Base-by-base conservation (phyloP, 208 protist species). In the Naegleria lovaniensis region DNA sequence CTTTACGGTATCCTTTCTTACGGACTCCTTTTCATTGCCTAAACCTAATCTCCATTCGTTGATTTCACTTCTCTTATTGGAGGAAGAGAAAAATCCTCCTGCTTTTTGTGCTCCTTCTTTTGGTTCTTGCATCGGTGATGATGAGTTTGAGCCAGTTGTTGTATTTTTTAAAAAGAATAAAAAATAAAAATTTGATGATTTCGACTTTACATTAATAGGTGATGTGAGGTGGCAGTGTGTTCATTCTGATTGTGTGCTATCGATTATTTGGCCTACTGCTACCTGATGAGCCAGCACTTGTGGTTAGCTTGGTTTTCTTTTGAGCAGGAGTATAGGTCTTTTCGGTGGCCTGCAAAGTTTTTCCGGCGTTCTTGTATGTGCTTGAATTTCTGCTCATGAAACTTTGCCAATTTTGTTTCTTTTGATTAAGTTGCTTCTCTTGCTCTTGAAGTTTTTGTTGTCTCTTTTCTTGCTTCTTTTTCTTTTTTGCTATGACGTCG, bases 1-100 rank as follows among this genome's bases (percentile, higher is more conserved):
- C 90, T 99, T 98, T 5, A 99, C 94, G 38, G 98, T 96, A 19
- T 98, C 94, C 85, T 98, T 97, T 93, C 98, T 97, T 40, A 96
- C 96, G 11, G 95, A 92, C 86, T 96, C 95, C 76, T 96, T 94
- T 43, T 96, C 94, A 92, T 95, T 97, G 85, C 93, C 67, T 48
- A 99, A 93, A 75, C 98, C 97, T 90, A 98, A 96, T 88, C 94
- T 94, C 55, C 97, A 93, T 89, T 97, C 95, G 51, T 94, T 90
- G 48, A 96, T 94, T 91, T 99, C 98, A 90, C 97, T 94, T 67
- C 48, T 89, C 29, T 89, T 89, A 29, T 58, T 89, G 6, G 19
- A 15, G 6, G 22, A 43, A 11, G 48, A 89, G 83, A 85, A 85
- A 29, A 85, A 85, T 33, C 83, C 83, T 43, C 39, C 39, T 40